Conservation (phyloP, 2,329 filamentous ascomycete genomes). For the Clonostachys chloroleuca region DNA sequence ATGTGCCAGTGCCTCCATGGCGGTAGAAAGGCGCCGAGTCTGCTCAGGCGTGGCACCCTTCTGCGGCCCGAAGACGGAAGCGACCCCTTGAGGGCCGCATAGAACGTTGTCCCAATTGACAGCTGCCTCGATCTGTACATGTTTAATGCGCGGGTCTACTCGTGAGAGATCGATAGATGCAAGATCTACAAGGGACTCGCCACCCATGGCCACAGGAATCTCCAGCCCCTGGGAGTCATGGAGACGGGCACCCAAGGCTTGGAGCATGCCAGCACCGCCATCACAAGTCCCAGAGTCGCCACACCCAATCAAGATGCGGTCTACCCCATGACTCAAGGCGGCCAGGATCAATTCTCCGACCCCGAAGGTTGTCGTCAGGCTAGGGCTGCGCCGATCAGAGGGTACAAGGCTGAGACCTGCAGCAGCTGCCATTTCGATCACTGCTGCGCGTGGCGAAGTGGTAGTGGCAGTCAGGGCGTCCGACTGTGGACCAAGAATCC, state of each 20-base stretch:
- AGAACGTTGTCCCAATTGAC: conserved; percentile 48
- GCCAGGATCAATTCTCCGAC: conserved; percentile 42
- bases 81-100: conserved; percentile 41
- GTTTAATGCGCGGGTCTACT: conserved; percentile 19
- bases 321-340: conserved; percentile 38
- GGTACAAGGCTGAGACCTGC: conserved; percentile 46
- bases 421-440: conserved; percentile 48
- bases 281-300: conserved; percentile 51
- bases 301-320: conserved; percentile 43
- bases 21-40: conserved; percentile 31
- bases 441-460: conserved; percentile 25
- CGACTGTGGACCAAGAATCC: conserved; percentile 26
- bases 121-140: conserved; percentile 37
- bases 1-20: conserved; percentile 34
- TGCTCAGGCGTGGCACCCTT: conserved; percentile 41
- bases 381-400: conserved; percentile 33
- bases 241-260: conserved; percentile 42
- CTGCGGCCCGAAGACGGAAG: conserved; percentile 44
- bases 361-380: conserved; percentile 43
- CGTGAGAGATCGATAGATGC: conserved; percentile 28
- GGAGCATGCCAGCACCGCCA: conserved; percentile 48
- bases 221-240: conserved; percentile 26
- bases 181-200: conserved; percentile 28
- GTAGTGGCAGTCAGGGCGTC: conserved; percentile 2
- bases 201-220: conserved; percentile 32